Conservation (phyloP, 352 stramenopile species). For the Phytophthora lateralis region DNA sequence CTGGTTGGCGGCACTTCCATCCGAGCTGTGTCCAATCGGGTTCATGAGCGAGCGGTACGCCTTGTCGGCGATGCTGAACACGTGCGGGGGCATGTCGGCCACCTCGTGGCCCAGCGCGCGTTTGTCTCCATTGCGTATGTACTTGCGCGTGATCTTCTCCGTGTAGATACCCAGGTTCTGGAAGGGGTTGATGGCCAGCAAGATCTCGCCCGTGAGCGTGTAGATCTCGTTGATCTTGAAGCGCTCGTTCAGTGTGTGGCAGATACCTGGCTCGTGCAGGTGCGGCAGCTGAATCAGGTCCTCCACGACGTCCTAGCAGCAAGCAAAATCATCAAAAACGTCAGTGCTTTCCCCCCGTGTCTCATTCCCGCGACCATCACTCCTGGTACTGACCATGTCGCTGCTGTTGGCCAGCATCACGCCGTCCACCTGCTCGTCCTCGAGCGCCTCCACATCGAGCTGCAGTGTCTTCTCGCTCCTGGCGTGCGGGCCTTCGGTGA, state of each 20-base stretch:
- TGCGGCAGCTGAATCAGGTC: slow-evolving; percentile 94
- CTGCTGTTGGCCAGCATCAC: slow-evolving; percentile 82
- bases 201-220: slow-evolving; percentile 87
- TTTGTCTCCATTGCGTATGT: slow-evolving; percentile 85
- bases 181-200: slow-evolving; percentile 90
- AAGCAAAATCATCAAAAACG: slow-evolving; percentile 1
- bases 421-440: slow-evolving; percentile 62
- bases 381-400: slow-evolving; percentile 68
- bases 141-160: slow-evolving; percentile 88
- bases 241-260: slow-evolving; percentile 91
- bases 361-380: slow-evolving; percentile 14
- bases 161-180: slow-evolving; percentile 88
- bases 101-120: slow-evolving; percentile 67
- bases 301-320: slow-evolving; percentile 73
- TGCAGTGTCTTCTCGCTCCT: slow-evolving; percentile 51
- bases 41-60: slow-evolving; percentile 86
- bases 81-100: slow-evolving; percentile 86
- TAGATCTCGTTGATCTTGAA: slow-evolving; percentile 96
- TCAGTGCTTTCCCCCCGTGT: slow-evolving; percentile 3
- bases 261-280: slow-evolving; percentile 94
- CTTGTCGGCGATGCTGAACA: slow-evolving; percentile 91
- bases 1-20: slow-evolving; percentile 74
- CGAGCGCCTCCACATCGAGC: slow-evolving; percentile 67
- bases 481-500: slow-evolving; percentile 56
- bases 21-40: slow-evolving; percentile 41